Evolutionary conservation across 331 rosid genomes (phyloP).

Genomic region (Ulmus americana): DNA sequence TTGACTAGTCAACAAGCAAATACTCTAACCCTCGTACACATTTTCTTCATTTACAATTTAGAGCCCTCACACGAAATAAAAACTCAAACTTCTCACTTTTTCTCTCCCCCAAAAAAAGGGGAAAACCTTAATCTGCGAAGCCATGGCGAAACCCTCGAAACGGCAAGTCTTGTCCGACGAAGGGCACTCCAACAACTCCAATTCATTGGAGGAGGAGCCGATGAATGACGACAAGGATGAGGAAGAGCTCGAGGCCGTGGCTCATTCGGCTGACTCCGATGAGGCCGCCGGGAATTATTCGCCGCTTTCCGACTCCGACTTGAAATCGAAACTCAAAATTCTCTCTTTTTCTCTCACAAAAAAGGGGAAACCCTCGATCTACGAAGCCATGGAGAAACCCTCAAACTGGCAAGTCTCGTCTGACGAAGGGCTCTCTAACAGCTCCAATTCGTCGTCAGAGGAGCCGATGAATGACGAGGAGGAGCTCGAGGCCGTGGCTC

Average conservation of each 20-base stretch:
- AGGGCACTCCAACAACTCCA: slow-evolving; percentile 43
- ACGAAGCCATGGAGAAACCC: slow-evolving; percentile 54
- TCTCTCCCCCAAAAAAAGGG: background rate
- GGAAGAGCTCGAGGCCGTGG: slow-evolving; percentile 85
- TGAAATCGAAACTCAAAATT: slow-evolving; percentile 1
- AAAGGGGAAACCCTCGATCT: slow-evolving; percentile 57
- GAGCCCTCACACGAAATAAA: slow-evolving; percentile 1
- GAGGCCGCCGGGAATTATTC: slow-evolving; percentile 22
- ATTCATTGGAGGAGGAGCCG: slow-evolving; percentile 62
- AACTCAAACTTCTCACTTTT: slow-evolving; percentile 9
- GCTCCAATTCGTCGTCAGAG: slow-evolving; percentile 56
- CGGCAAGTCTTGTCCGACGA: slow-evolving; percentile 69
- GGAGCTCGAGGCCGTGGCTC: slow-evolving; percentile 86
- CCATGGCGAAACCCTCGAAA: slow-evolving; percentile 66
- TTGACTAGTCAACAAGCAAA: too few species aligned
- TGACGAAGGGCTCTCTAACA: slow-evolving; percentile 56
- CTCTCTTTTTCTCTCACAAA: background rate
- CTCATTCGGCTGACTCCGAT: slow-evolving; percentile 71
- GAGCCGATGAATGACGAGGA: slow-evolving; percentile 70
- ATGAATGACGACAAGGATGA: slow-evolving; percentile 65
- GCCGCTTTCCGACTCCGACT: slow-evolving; percentile 29
- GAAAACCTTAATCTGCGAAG: slow-evolving; percentile 59
- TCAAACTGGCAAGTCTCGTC: slow-evolving; percentile 58
- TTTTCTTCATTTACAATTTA: background rate
- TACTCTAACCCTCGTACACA: background rate